Evolutionary conservation across 2,329 filamentous ascomycete species (phyloP).

Genomic region (Cercospora sp.): DNA sequence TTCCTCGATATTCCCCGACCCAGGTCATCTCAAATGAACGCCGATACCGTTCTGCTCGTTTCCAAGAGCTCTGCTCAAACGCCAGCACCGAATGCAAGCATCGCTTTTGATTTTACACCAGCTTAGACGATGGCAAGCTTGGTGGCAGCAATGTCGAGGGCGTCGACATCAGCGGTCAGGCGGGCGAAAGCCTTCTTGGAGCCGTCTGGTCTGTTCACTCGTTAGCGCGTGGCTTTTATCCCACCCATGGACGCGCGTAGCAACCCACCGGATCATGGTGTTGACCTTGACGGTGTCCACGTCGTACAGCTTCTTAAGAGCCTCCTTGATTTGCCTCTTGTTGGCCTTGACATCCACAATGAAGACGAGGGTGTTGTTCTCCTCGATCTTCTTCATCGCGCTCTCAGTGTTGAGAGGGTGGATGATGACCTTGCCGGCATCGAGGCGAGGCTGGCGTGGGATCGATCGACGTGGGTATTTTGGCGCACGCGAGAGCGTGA

Average conservation of each 20-base stretch:
- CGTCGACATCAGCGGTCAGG: constrained; percentile 94
- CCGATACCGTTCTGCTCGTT: constrained; percentile 11
- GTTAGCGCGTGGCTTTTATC: constrained; percentile 17
- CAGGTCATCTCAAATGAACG: background rate
- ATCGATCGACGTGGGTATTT: constrained; percentile 98
- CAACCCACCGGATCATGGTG: constrained; percentile 84
- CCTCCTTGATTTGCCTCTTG: constrained; percentile 99
- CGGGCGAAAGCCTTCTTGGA: constrained; percentile 98
- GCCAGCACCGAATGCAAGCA: constrained; percentile 40
- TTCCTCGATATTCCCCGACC: constrained; percentile 6
- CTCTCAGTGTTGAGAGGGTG: constrained; percentile 99
- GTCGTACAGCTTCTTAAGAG: constrained; percentile 99
- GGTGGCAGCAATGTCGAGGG: constrained; percentile 97
- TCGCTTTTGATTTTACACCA: constrained; percentile 10
- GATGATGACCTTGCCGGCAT: constrained; percentile 96
- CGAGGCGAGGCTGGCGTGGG: constrained; percentile 83
- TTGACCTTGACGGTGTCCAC: constrained; percentile 99
- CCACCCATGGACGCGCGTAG: background rate
- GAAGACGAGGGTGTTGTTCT: constrained; percentile 89
- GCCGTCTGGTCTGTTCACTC: constrained; percentile 73
- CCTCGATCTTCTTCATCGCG: constrained; percentile 99
- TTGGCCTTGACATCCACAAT: constrained; percentile 71
- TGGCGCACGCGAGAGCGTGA: constrained; percentile 82
- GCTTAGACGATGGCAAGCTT: constrained; percentile 96
- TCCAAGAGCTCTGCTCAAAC: constrained; percentile 22